phyloP scores from a whole-genome alignment of 2,329 filamentous ascomycete genomes.

The Paecilomyces sp. region DNA sequence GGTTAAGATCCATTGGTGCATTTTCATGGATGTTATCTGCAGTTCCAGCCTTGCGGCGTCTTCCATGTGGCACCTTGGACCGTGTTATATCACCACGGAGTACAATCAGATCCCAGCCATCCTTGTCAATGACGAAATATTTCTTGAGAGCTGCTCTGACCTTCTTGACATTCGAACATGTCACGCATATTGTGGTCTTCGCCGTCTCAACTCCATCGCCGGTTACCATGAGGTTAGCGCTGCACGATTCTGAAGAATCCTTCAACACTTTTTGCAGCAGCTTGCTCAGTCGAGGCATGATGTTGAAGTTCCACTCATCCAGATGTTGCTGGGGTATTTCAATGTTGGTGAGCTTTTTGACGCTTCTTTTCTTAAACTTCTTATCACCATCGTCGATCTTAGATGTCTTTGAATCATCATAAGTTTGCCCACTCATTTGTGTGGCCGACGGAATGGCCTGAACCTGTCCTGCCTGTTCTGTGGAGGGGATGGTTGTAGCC shows the following conservation, averaged over 20 bases:
- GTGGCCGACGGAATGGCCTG: constrained; percentile 10
- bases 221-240: constrained; percentile 54
- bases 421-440: not conserved
- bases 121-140: constrained; percentile 50
- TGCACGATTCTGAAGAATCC: constrained; percentile 54
- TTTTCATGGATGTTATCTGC: constrained; percentile 18
- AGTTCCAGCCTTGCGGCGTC: constrained; percentile 26
- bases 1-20: constrained; percentile 47
- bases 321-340: constrained; percentile 50
- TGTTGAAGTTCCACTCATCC: constrained; percentile 52
- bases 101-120: constrained; percentile 53
- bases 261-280: constrained; percentile 53
- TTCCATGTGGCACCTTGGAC: constrained; percentile 44
- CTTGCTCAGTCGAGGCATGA: constrained; percentile 52
- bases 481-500: constrained; percentile 8
- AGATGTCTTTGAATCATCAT: constrained; percentile 13
- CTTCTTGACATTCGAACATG: constrained; percentile 52
- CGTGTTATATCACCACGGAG: constrained; percentile 51
- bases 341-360: constrained; percentile 40
- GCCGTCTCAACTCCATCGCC: constrained; percentile 52
- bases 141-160: constrained; percentile 52
- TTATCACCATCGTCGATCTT: constrained; percentile 18
- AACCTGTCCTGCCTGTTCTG: constrained; percentile 5
- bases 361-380: constrained; percentile 29
- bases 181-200: constrained; percentile 56